These are phyloP conservation scores for Leccinum uliginosum DNA, from an alignment of 768 basidiomycete species.

Conservation along the genomic window DNA sequence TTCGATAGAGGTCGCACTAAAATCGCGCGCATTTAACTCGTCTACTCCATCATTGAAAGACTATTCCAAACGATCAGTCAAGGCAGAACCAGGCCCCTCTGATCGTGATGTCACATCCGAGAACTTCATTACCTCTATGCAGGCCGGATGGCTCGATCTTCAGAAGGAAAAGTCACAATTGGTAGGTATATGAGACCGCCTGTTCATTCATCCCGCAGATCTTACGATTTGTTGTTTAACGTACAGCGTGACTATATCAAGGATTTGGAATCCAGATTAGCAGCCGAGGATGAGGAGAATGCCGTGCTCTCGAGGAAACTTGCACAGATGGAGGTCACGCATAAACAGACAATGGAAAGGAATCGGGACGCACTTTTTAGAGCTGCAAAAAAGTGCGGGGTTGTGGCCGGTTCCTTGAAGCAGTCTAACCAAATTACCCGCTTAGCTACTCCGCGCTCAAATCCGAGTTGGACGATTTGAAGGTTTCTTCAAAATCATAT, in stretches of 20 bases:
- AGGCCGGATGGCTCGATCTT: not conserved
- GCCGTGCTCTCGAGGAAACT: constrained; percentile 10
- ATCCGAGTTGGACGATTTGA: constrained; percentile 27
- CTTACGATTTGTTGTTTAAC: not conserved
- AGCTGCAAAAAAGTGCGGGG: constrained; percentile 17
- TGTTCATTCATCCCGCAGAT: not conserved
- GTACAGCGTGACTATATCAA: constrained; percentile 17
- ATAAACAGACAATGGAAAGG: constrained; percentile 15
- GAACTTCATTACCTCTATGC: constrained; percentile 3
- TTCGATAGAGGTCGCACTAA: constrained; percentile 8
- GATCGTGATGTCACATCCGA: not conserved
- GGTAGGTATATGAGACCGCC: constrained; percentile 6
- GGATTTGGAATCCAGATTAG: constrained; percentile 19
- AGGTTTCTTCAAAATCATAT: constrained; percentile 20
- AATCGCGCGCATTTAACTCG: not conserved
- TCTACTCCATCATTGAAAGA: constrained; percentile 6
- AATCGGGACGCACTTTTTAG: constrained; percentile 17
- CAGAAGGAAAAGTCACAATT: constrained; percentile 9
- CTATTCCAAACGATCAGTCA: constrained; percentile 2
- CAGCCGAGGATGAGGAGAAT: constrained; percentile 13
- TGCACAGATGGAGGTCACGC: constrained; percentile 9
- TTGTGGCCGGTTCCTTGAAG: not conserved
- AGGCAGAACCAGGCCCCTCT: constrained; percentile 1
- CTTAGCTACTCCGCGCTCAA: constrained; percentile 30
- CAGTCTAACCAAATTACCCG: not conserved